phyloP scores from a whole-genome alignment of 495 filamentous ascomycete species.

The Chaetomium tenue region DNA sequence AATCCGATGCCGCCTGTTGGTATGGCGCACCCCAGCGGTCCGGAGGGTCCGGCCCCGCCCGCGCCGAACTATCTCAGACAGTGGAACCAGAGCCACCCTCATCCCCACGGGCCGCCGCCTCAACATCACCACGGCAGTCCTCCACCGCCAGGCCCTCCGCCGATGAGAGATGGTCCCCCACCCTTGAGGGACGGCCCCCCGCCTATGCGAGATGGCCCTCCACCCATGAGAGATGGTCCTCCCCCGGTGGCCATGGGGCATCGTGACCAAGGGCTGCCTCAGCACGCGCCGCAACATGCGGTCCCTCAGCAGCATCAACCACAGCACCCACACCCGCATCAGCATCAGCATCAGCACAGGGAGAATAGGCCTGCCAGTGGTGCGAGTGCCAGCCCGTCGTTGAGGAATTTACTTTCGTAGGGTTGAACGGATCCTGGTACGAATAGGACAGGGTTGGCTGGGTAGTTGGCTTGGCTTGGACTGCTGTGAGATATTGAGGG shows the following conservation, averaged over 20 bases:
- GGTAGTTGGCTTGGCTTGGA: background rate
- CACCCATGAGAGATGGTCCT: constrained; percentile 14
- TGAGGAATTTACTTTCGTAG: constrained; percentile 70
- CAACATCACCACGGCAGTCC: constrained; percentile 38
- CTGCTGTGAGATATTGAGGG: background rate
- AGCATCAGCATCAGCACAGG: background rate
- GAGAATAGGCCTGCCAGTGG: constrained; percentile 49
- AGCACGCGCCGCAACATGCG: constrained; percentile 20
- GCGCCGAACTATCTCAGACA: constrained; percentile 40
- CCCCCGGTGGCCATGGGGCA: constrained; percentile 10
- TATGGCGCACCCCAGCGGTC: constrained; percentile 19
- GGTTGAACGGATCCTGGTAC: background rate
- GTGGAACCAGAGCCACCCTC: constrained; percentile 20
- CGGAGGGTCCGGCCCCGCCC: constrained; percentile 36
- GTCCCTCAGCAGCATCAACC: background rate
- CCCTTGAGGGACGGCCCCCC: too few relatives aligned
- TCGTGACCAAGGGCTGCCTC: constrained; percentile 34
- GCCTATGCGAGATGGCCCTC: background rate
- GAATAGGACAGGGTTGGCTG: background rate
- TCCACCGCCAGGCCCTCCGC: constrained; percentile 24
- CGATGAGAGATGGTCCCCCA: constrained; percentile 8
- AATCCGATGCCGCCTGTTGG: constrained; percentile 25
- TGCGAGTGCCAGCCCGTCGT: constrained; percentile 72
- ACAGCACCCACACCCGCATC: background rate
- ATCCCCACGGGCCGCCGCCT: background rate